phyloP scores from a whole-genome alignment of 2,329 filamentous ascomycete species.

The Triangularia setosa region DNA sequence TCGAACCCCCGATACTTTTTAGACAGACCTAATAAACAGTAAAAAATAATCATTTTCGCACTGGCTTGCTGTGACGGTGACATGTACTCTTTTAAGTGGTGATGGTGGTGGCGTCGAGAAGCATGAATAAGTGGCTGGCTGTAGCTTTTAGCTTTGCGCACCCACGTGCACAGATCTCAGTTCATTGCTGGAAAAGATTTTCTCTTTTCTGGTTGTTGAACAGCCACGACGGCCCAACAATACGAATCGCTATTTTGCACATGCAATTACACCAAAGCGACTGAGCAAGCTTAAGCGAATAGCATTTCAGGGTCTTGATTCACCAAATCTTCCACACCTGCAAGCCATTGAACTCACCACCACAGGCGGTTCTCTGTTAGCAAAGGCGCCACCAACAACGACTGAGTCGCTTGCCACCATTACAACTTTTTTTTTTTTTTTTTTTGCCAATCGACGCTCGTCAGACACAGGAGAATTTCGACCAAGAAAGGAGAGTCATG shows the following conservation, averaged over 20 bases:
- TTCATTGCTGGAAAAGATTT: background rate
- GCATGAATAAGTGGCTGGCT: background rate
- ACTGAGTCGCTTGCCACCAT: background rate
- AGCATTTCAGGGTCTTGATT: background rate
- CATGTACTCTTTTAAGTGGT: background rate
- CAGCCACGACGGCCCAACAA: background rate
- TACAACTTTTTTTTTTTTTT: too few species aligned
- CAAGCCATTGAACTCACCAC: background rate
- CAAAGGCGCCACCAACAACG: background rate
- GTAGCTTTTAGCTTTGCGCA: background rate
- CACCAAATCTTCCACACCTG: background rate
- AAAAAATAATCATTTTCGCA: conserved; percentile 12
- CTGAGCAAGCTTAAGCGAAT: background rate
- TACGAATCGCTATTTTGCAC: background rate
- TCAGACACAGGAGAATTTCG: background rate
- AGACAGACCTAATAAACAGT: conserved; percentile 25
- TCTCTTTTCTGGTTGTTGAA: background rate
- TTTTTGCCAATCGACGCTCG: background rate
- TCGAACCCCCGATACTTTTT: conserved; percentile 16
- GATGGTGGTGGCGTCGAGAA: background rate
- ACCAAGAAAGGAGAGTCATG: background rate
- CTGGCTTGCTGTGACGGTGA: conserved; percentile 6
- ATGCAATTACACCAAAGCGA: background rate
- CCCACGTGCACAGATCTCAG: background rate
- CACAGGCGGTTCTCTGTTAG: background rate